Evolutionary conservation across 2,329 filamentous ascomycete genomes (phyloP).

Genomic region (Leptographium lundbergii): DNA sequence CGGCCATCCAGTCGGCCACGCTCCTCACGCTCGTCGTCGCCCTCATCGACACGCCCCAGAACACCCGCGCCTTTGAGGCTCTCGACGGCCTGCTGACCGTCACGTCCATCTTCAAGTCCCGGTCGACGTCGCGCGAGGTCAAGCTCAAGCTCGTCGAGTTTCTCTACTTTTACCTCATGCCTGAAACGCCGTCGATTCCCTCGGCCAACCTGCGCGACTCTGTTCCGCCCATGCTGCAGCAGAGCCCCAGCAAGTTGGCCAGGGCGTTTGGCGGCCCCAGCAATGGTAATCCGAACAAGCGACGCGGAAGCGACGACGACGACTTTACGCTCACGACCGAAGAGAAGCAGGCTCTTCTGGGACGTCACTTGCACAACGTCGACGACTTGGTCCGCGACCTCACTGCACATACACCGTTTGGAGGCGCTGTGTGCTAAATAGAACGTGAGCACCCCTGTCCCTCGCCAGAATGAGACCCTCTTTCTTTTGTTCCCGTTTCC

Average conservation of each 20-base stretch:
- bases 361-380: slow-evolving; percentile 67
- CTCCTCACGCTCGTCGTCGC: slow-evolving; percentile 83
- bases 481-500: not conserved
- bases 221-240: slow-evolving; percentile 42
- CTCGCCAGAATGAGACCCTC: not conserved
- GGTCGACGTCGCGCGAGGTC: slow-evolving; percentile 73
- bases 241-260: slow-evolving; percentile 56
- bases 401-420: slow-evolving; percentile 65
- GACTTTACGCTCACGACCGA: slow-evolving; percentile 52
- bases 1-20: slow-evolving; percentile 80
- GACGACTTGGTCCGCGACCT: slow-evolving; percentile 78
- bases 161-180: slow-evolving; percentile 97
- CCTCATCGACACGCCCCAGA: slow-evolving; percentile 72
- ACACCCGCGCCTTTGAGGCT: slow-evolving; percentile 82
- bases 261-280: slow-evolving; percentile 35
- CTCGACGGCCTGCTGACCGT: slow-evolving; percentile 87
- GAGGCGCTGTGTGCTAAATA: slow-evolving; percentile 38
- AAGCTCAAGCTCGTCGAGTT: slow-evolving; percentile 97
- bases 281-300: slow-evolving; percentile 18
- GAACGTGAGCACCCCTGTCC: not conserved
- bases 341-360: slow-evolving; percentile 71
- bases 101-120: slow-evolving; percentile 84
- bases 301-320: slow-evolving; percentile 4
- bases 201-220: slow-evolving; percentile 24
- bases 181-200: slow-evolving; percentile 56